Evolutionary conservation across 2,329 filamentous ascomycete species (phyloP), one percentile per base, ranked within the genome.

Genomic region (Penicillium decumbens): DNA sequence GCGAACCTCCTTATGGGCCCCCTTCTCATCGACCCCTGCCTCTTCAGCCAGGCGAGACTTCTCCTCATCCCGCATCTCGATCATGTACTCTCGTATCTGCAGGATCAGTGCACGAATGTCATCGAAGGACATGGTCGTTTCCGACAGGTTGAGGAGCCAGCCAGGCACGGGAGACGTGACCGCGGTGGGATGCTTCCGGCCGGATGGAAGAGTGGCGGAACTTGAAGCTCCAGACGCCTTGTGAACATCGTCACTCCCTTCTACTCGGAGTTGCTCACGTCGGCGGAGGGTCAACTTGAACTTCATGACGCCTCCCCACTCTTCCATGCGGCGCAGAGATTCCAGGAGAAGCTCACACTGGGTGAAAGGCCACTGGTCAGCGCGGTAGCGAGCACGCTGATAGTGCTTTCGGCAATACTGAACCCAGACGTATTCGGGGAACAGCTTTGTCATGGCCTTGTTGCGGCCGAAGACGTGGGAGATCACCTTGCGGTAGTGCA

Each of bases 391-490:
- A 38, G 78, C 79, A 6, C 88, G 81, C 69, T 93, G 89, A 65
- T 93, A 93, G 63, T 91, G 86, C 64, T 91, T 91, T 30, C 88
- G 81, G 67, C 89, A 93, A 64, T 82, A 85, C 61, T 85, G 81
- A 0, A 89, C 81, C 87, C 87, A 92, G 2, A 88, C 79, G 20
- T 80, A 70, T 5, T 79, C 72, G 0, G 86, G 86, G 42, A 93
- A 88, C 39, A 77, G 75, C 29, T 84, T 79, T 0, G 88, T 93
- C 61, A 83, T 85, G 6, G 80, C 76, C 70, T 93, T 93, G 75
- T 93, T 93, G 32, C 89, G 81, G 20, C 88, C 88, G 59, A 92
- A 92, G 47, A 91, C 80, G 62, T 93, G 87, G 0, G 86, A 89
- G 51, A 92, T 85, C 4, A 85, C 83, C 70, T 92, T 92, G 41